These are phyloP conservation scores for Allium sativum DNA, from an alignment of 106 monocot genomes.

Conservation along the genomic window DNA sequence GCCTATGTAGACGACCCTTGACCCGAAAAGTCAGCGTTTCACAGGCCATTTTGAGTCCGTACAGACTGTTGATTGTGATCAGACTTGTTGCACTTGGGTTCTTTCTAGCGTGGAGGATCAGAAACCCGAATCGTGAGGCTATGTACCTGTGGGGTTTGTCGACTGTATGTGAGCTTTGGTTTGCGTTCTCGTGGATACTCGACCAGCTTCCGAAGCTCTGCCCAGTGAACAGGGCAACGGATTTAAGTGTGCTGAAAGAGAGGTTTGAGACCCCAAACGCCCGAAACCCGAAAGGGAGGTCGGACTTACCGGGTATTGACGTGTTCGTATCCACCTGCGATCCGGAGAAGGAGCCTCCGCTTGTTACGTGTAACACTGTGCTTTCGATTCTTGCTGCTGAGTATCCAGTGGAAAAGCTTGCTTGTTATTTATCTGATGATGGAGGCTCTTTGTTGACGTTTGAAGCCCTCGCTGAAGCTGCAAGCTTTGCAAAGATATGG, in stretches of 20 bases:
- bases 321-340: constrained; percentile 73
- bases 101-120: constrained; percentile 65
- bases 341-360: constrained; percentile 65
- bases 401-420: constrained; percentile 77
- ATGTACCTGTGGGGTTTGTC: constrained; percentile 79
- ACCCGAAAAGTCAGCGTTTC: constrained; percentile 56
- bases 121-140: constrained; percentile 57
- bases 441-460: constrained; percentile 66
- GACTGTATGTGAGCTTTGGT: constrained; percentile 67
- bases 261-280: constrained; percentile 48
- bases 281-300: constrained; percentile 61
- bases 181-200: constrained; percentile 68
- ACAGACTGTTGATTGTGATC: constrained; percentile 55
- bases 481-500: constrained; percentile 70
- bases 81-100: constrained; percentile 58
- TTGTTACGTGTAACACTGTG: constrained; percentile 62
- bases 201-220: constrained; percentile 84
- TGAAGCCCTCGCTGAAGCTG: constrained; percentile 64
- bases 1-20: constrained; percentile 32
- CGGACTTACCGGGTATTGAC: constrained; percentile 71
- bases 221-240: constrained; percentile 57
- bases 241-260: constrained; percentile 47
- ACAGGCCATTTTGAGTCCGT: constrained; percentile 67
- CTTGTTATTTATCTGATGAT: constrained; percentile 75
- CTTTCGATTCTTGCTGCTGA: constrained; percentile 72